These are phyloP conservation scores for Pichia cephalocereana DNA, from an alignment of 805 yeast species.

Conservation along the genomic window DNA sequence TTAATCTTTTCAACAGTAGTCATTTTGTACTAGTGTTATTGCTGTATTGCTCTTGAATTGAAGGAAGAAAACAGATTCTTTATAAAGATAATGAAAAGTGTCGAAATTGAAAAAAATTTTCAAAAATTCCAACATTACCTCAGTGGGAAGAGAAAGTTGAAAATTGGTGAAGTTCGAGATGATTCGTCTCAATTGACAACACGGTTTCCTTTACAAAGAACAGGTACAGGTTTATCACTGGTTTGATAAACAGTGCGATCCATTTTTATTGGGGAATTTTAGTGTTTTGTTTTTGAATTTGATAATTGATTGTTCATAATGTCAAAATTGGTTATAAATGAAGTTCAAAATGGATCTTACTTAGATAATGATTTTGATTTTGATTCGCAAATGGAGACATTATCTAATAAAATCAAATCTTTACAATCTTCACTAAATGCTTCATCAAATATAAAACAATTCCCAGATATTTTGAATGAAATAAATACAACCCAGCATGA, in stretches of 20 bases:
- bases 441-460: constrained; percentile 17
- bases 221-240: too few relatives aligned
- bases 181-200: too few relatives aligned
- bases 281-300: too few relatives aligned
- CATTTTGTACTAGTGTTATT: constrained; percentile 26
- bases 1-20: constrained; percentile 69
- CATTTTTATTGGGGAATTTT: too few relatives aligned
- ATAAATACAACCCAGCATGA: constrained; percentile 20
- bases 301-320: too few relatives aligned
- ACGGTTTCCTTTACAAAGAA: too few relatives aligned
- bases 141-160: neutral
- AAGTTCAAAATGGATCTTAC: too few relatives aligned
- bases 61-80: too few relatives aligned
- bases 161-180: too few relatives aligned
- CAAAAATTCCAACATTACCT: neutral
- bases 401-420: neutral
- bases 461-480: constrained; percentile 14
- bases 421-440: constrained; percentile 3
- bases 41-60: neutral
- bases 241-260: too few relatives aligned
- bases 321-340: too few relatives aligned
- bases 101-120: neutral
- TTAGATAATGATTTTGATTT: neutral
- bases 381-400: neutral
- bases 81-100: too few relatives aligned